Conservation (phyloP, 2,329 filamentous ascomycete genomes). For the Hymenoscyphus linearis region DNA sequence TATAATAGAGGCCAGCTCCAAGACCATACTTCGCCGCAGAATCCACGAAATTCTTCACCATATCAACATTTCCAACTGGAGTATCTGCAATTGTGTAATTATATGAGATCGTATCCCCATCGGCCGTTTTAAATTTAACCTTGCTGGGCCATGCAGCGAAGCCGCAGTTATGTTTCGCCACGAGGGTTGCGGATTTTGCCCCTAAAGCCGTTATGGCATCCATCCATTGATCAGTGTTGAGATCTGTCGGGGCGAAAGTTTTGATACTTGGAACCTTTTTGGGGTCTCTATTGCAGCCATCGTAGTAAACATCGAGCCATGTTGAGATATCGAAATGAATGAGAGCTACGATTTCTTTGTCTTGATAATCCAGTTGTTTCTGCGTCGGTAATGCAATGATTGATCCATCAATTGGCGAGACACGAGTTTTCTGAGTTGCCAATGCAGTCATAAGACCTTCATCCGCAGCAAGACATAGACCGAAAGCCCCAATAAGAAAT, state of each 20-base stretch:
- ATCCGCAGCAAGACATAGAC: not conserved
- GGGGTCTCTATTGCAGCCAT: conserved; percentile 28
- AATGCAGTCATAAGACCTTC: not conserved
- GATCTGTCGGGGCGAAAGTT: conserved; percentile 21
- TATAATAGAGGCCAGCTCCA: conserved; percentile 31
- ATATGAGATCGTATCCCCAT: not conserved
- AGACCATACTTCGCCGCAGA: conserved; percentile 26
- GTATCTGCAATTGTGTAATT: not conserved
- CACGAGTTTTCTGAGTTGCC: conserved; percentile 7
- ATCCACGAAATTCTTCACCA: conserved; percentile 24
- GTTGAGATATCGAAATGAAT: conserved; percentile 29
- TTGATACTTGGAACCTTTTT: conserved; percentile 21
- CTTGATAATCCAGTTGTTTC: conserved; percentile 26
- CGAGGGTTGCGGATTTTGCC: conserved; percentile 30
- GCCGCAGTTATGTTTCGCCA: conserved; percentile 32
- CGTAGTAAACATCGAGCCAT: conserved; percentile 19
- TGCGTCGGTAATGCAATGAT: conserved; percentile 26
- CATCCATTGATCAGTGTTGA: conserved; percentile 31
- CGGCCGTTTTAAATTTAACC: conserved; percentile 22
- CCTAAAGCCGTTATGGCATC: conserved; percentile 25
- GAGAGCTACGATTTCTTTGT: conserved; percentile 26
- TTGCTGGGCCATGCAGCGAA: conserved; percentile 30
- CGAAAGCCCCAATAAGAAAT: not conserved
- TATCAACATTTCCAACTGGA: not conserved
- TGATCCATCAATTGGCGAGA: conserved; percentile 27